phyloP scores from a whole-genome alignment of 257 asterid species.

The Verbascum thapsus region DNA sequence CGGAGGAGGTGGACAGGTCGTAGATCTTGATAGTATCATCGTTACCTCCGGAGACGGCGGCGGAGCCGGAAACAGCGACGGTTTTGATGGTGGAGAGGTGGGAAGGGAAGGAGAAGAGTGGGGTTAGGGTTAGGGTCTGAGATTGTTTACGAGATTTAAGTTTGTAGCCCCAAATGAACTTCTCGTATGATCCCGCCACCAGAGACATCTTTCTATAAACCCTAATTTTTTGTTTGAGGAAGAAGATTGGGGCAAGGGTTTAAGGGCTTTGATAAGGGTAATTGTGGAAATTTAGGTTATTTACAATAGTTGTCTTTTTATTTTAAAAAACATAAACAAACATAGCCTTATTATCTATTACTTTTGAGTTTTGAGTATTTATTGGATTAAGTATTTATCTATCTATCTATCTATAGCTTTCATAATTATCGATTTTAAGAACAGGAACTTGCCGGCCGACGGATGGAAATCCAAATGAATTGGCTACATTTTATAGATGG shows the following conservation, averaged over 20 bases:
- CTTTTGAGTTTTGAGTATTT: no score
- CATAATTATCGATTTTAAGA: slow-evolving; percentile 3
- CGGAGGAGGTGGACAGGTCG: slow-evolving; percentile 79
- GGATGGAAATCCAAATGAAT: slow-evolving; percentile 52
- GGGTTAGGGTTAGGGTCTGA: slow-evolving; percentile 43
- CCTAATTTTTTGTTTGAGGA: neutral
- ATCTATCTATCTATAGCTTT: neutral
- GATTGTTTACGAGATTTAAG: slow-evolving; percentile 46
- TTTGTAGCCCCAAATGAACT: slow-evolving; percentile 92
- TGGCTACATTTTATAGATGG: neutral
- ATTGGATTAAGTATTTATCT: no score
- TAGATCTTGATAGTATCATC: slow-evolving; percentile 94
- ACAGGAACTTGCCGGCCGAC: slow-evolving; percentile 28
- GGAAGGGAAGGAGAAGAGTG: slow-evolving; percentile 90
- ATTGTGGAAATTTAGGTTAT: no score
- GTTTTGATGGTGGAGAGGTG: slow-evolving; percentile 87
- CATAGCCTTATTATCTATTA: no score
- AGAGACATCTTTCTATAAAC: slow-evolving; percentile 51
- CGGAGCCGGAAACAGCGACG: slow-evolving; percentile 81
- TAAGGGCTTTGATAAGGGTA: neutral
- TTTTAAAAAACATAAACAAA: slow-evolving; percentile 3
- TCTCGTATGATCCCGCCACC: slow-evolving; percentile 94
- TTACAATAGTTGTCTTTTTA: no score
- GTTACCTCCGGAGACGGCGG: slow-evolving; percentile 89
- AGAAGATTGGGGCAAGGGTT: neutral